A percentile compares a stretch with the other conserved stretches of the same genome.
phyloP scores from a whole-genome alignment of 2,329 filamentous ascomycete genomes.

The Diaporthe capsici region DNA sequence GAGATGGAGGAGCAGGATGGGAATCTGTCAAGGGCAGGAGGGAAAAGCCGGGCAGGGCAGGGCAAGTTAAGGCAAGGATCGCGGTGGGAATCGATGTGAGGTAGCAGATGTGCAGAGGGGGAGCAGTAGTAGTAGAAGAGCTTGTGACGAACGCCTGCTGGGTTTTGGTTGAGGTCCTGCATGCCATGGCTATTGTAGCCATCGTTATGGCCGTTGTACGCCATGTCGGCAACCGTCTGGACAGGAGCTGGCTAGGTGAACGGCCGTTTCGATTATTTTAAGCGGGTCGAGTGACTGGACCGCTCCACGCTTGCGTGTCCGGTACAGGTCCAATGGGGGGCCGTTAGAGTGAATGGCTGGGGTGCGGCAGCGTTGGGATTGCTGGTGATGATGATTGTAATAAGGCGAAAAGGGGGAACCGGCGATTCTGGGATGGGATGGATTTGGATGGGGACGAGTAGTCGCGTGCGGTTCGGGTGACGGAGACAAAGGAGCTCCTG shows the following conservation, averaged over 20 bases:
- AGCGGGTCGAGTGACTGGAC: constrained; percentile 35
- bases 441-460: constrained; percentile 27
- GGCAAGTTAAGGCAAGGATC: constrained; percentile 27
- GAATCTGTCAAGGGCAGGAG: not conserved
- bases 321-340: constrained; percentile 19
- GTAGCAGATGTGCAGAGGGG: not conserved
- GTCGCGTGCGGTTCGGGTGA: constrained; percentile 25
- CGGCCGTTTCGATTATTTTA: constrained; percentile 39
- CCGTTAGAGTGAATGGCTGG: constrained; percentile 28
- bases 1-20: not conserved
- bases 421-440: constrained; percentile 25
- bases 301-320: constrained; percentile 35
- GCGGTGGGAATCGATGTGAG: not conserved
- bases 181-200: constrained; percentile 75
- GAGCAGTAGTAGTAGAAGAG: constrained; percentile 32
- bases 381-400: constrained; percentile 37
- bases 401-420: constrained; percentile 31
- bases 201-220: constrained; percentile 74
- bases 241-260: constrained; percentile 36
- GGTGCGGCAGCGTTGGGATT: constrained; percentile 23
- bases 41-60: constrained; percentile 3
- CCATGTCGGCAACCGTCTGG: constrained; percentile 61
- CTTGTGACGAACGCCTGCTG: constrained; percentile 41
- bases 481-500: constrained; percentile 32
- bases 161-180: constrained; percentile 74